Base-by-base conservation (phyloP, 2,329 filamentous ascomycete species). In the Davidsoniella neocaledoniae region DNA sequence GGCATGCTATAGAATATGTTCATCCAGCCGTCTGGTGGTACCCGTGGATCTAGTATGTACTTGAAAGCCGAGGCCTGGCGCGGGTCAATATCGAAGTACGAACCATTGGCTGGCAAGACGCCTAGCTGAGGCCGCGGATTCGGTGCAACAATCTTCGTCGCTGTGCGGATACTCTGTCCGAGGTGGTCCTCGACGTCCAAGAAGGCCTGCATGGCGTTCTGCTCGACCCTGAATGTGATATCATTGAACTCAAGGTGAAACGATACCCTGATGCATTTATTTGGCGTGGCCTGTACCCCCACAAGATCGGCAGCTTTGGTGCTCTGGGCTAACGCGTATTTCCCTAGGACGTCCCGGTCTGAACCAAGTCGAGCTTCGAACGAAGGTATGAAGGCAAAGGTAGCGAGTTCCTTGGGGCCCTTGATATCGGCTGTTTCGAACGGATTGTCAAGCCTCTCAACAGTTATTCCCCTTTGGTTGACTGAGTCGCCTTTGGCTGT, bases 11-110 rank as follows among this genome's bases (percentile, higher is more conserved):
- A 39, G 19, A 61, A 58, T 0, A 64, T 56, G 39, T 61, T 55
- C 16, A 57, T 53, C 5, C 40, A 54, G 0, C 41, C 55, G 26
- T 58, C 60, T 42, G 54, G 55, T 1, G 53, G 44, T 0, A 50
- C 49, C 6, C 54, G 48, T n/a, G 65, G 64, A 17, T 64, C 50
- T 1, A 58, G 58, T 1, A 66, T 56, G 58, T 60, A 65, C 3
- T 56, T 40, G 29, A 66, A 66, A 0, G 58, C 64, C 2, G 52
- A 43, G 2, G 46, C 37, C n/a, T 50, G 49, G 12, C 47, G 47
- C 2, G 37, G 39, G 40, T 50, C 47, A 10, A 39, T 29, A 6
- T 46, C 39, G 10, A 47, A 49, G 17, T 46, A 23, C 12, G 14
- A 19, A 8, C 43, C 21, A 4, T 47, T 46, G 5, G 16, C 14